Evolutionary conservation across 371 early-diverging fungal genomes (phyloP).

Genomic region (Mucor velutinosus): DNA sequence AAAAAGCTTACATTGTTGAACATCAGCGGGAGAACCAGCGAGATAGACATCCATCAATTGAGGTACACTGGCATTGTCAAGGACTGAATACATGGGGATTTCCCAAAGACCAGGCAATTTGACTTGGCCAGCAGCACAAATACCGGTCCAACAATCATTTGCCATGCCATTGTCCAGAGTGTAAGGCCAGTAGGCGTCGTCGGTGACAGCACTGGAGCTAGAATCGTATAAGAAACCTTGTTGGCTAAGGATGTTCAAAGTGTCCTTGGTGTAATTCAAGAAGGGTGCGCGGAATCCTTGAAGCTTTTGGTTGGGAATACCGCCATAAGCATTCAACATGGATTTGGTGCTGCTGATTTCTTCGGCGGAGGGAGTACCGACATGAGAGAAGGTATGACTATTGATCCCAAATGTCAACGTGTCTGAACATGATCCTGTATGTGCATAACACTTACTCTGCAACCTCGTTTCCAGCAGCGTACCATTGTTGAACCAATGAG

Average conservation of each 20-base stretch:
- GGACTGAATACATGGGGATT: constrained; percentile 64
- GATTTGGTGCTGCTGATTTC: constrained; percentile 59
- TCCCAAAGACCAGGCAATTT: constrained; percentile 72
- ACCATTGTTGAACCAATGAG: constrained; percentile 68
- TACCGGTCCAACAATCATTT: constrained; percentile 65
- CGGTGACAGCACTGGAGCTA: constrained; percentile 52
- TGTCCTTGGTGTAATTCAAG: constrained; percentile 60
- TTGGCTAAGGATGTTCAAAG: constrained; percentile 49
- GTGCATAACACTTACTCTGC: constrained; percentile 41
- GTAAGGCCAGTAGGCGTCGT: constrained; percentile 70
- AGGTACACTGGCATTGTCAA: constrained; percentile 38
- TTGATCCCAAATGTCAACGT: not conserved
- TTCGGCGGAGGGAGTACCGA: constrained; percentile 44
- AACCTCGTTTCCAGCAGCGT: constrained; percentile 72
- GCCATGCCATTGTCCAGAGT: constrained; percentile 72
- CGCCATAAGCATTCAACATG: constrained; percentile 62
- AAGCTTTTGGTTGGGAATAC: constrained; percentile 67
- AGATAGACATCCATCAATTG: constrained; percentile 74
- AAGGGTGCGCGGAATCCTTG: constrained; percentile 73
- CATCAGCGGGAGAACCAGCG: constrained; percentile 46
- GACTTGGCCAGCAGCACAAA: constrained; percentile 42
- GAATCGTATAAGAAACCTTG: constrained; percentile 70
- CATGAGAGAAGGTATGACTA: constrained; percentile 67
- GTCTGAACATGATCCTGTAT: not conserved
- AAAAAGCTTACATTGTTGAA: constrained; percentile 25